These are phyloP conservation scores for Berberis thunbergii DNA, from an alignment of 164 flowering plant species.

Conservation along the genomic window DNA sequence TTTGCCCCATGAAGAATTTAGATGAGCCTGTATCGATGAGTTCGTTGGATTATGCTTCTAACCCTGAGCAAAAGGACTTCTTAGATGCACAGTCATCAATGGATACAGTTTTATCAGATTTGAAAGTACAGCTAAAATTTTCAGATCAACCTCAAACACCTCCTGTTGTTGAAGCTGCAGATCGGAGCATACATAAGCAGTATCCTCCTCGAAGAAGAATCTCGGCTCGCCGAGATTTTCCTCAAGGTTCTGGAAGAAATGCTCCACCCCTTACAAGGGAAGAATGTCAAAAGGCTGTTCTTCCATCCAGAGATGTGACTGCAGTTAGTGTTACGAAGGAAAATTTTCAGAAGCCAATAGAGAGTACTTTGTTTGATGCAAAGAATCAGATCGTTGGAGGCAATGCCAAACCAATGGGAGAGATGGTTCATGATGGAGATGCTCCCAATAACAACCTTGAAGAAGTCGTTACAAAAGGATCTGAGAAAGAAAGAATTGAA, in stretches of 20 bases:
- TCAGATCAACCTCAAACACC: slow-evolving; percentile 4
- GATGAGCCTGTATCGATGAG: neutral
- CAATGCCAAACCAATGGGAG: neutral
- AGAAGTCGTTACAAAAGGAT: slow-evolving; percentile 1
- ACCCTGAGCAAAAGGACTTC: too few species aligned
- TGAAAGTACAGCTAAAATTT: neutral
- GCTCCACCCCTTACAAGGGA: slow-evolving; percentile 20
- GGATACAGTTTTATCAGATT: neutral
- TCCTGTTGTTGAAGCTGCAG: neutral
- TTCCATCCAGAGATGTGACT: neutral
- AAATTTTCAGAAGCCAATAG: neutral
- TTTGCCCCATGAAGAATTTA: neutral
- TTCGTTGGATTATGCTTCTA: too few species aligned
- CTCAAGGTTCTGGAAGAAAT: slow-evolving; percentile 25
- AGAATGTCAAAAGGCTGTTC: slow-evolving; percentile 9
- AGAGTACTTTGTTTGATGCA: neutral
- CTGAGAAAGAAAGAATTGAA: neutral
- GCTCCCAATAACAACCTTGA: slow-evolving; percentile 1
- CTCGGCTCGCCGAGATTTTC: slow-evolving; percentile 23
- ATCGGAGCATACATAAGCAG: slow-evolving; percentile 2
- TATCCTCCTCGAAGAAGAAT: slow-evolving; percentile 40
- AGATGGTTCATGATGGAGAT: slow-evolving; percentile 8
- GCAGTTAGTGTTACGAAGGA: neutral
- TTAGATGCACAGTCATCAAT: neutral
- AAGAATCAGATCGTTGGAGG: neutral